Base-by-base conservation (phyloP, 2,329 filamentous ascomycete genomes). In the Colletotrichum lupini region DNA sequence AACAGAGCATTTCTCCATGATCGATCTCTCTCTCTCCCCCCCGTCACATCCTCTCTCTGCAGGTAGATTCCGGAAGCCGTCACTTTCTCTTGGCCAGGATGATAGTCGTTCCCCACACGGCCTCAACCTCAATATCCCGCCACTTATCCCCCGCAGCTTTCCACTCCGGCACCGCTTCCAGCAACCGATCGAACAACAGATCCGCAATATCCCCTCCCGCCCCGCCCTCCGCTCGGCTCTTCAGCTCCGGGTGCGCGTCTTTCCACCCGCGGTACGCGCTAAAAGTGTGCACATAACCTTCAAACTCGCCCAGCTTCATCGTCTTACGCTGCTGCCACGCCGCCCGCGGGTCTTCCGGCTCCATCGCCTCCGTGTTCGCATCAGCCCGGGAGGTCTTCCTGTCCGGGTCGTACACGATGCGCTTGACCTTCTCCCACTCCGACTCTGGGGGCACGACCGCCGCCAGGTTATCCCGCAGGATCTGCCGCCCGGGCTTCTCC, bases 261-360 rank as follows among this genome's bases (percentile, higher is more conserved):
- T 85, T 83, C 91, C 91, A 93, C 32, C 84, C 87, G 77, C 86
- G 86, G 79, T 86, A 91, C 53, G 86, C 83, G 78, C 89, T 92
- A 78, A 89, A 92, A 0, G 91, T 92, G 75, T 88, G 82, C 68
- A 87, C 79, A 80, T 92, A 93, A n/a, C 85, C 86, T 82, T 91
- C 90, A 67, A 91, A 85, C 77, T 89, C 85, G 1, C 88, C 88
- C 26, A 93, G 80, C 69, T 82, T 90, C 80, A 91, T 82, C 65
- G 76, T 85, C 81, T 84, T 88, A 61, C 84, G 81, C 83, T 92
- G 84, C 83, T 92, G 84, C 83, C 91, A 88, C 63, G 82, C 80
- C 53, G 77, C 79, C 71, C 80, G 80, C 46, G 68, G 72, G 30
- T 74, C 63, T 28, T 49, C 42, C 7, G 42, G 42, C 1, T 49